Base-by-base conservation (phyloP, 208 protist species). In the Trypanosoma vivax region DNA sequence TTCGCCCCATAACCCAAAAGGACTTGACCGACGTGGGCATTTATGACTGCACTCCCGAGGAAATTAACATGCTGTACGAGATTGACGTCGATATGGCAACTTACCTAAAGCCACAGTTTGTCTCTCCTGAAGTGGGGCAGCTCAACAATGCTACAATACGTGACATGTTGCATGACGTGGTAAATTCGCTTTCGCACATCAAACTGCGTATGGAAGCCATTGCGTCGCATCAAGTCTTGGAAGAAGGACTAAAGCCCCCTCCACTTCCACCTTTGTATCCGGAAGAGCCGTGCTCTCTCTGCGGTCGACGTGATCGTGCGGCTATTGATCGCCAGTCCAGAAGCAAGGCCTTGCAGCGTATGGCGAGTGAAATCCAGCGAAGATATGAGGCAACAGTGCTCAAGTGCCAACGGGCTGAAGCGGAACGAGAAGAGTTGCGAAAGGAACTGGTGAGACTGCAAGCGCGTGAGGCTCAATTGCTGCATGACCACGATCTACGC, bases 11-110 rank as follows among this genome's bases (percentile, higher is more conserved):
- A 50, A 90, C 78, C 21, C 35, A 35, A 27, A 62, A 51, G 1
- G 80, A 94, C 57, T 67, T 94, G 9, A 27, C 45, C 5, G 41
- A 42, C 16, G 89, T 94, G 80, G 62, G 55, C 5, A 73, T 79
- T 3, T 66, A 47, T 0, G 87, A 91, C 61, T 89, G 80, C 70
- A 76, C 76, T 14, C 70, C 73, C 29, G 79, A 83, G 6, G 87
- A 94, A 68, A 65, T 94, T 5, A 94, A 92, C 63, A 70, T 69
- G 16, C 58, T 94, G 25, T 90, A 89, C 47, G 63, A 45, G 19
- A 51, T 39, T 7, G 59, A 81, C 45, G 88, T 94, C 68, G 81
- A 94, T 62, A 61, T 88, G 28, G 54, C 58, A n/a, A 46, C 50
- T 9, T 94, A 84, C 55, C 72, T 94, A 21, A 63, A 56, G 24